Base-by-base conservation (phyloP, 495 filamentous ascomycete genomes). In the Hypoxylon trugodes region DNA sequence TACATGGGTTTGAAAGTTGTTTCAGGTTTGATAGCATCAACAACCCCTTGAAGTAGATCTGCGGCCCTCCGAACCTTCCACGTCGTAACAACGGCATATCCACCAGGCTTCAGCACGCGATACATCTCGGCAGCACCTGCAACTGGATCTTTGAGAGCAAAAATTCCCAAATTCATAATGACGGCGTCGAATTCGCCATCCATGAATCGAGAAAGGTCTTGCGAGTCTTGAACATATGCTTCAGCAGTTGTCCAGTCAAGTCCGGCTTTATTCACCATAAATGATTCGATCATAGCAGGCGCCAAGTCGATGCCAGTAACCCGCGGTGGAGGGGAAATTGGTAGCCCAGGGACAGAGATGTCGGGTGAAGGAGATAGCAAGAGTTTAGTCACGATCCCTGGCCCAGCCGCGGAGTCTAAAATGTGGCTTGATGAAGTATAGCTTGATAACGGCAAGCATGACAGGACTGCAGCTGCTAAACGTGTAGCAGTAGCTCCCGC, bases 101-200 rank as follows among this genome's bases (percentile, higher is more conserved):
- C 74, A 2, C 65, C 66, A 10, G 68, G 66, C 18, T 74, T 74
- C 1, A 79, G 65, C 2, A 69, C 71, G 37, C 72, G 72, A 22
- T 65, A 46, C 35, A 73, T 77, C 51, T 74, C 62, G 15, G 60
- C 37, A 2, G 59, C 63, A 18, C 57, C 73, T 6, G 46, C 55
- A 0, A 55, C 36, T 8, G 67, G 68, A 37, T 71, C 51, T 6
- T 16, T 19, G 15, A 69, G 52, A 4, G 55, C 21, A 33, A 73
- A 75, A 16, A 73, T 67, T n/a, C 66, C 65, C 8, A 72, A 37
- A 35, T 43, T 62, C 68, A 66, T 68, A 2, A 71, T 61, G 16
- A 73, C 59, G 26, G 69, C 69, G 28, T 67, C 64, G 45, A 72
- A 69, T 0, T 68, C 59, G 41, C 61, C 71, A 49, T 62, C 52